A percentile compares a stretch with the other conserved stretches of the same genome.
Conservation (phyloP, 2,329 filamentous ascomycete genomes). For the Chaetoscypha palmicola region DNA sequence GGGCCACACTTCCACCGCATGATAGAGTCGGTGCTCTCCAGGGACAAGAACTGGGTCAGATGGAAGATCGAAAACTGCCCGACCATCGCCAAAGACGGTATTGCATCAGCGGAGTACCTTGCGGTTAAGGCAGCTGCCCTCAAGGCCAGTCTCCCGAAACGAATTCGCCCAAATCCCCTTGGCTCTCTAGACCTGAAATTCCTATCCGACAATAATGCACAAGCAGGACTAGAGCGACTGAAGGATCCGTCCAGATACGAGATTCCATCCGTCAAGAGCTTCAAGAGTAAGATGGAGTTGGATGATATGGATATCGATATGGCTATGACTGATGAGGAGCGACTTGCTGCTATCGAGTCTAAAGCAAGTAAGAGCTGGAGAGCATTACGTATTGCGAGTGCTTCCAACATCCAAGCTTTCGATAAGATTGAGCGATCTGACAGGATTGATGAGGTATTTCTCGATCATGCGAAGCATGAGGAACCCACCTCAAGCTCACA, state of each 20-base stretch:
- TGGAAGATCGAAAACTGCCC: slow-evolving; percentile 97
- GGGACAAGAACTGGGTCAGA: slow-evolving; percentile 97
- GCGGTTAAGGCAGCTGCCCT: slow-evolving; percentile 60
- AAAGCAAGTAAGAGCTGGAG: slow-evolving; percentile 91
- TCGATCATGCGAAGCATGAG: slow-evolving; percentile 37
- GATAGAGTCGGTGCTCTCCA: slow-evolving; percentile 89
- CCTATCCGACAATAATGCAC: slow-evolving; percentile 58
- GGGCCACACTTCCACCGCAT: slow-evolving; percentile 94
- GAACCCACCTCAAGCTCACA: slow-evolving; percentile 28
- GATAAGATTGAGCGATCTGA: slow-evolving; percentile 83
- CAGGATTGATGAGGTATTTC: slow-evolving; percentile 55
- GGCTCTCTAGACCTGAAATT: slow-evolving; percentile 74
- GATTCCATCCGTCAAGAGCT: slow-evolving; percentile 62
- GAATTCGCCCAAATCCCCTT: slow-evolving; percentile 60
- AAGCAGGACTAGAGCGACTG: slow-evolving; percentile 60
- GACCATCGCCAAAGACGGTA: slow-evolving; percentile 68
- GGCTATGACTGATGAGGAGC: slow-evolving; percentile 55
- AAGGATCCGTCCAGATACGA: slow-evolving; percentile 58
- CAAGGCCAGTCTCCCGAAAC: slow-evolving; percentile 63
- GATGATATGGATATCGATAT: slow-evolving; percentile 85
- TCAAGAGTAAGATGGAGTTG: slow-evolving; percentile 65
- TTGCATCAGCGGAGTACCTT: slow-evolving; percentile 62
- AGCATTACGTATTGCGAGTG: slow-evolving; percentile 72
- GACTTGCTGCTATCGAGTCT: slow-evolving; percentile 54
- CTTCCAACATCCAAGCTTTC: slow-evolving; percentile 66